Evolutionary conservation across 176 grass and related monocot species (phyloP), one percentile per base, ranked within the genome.

Genomic region (Oryza meyeriana): DNA sequence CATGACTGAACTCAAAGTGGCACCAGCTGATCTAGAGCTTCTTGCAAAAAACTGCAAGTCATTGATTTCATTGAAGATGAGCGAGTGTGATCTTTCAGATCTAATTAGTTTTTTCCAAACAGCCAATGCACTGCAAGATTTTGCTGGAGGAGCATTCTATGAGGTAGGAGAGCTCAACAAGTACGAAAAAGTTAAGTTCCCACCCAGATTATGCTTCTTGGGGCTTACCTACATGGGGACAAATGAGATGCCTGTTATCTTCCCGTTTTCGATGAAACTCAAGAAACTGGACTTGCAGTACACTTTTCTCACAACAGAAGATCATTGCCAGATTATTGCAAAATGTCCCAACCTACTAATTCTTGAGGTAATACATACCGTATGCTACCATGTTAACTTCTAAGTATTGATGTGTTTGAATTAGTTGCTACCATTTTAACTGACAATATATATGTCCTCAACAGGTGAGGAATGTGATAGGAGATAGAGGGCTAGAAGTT

Each of bases 261-360:
- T 90, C 55, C 91, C 88, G 0, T 79, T 93, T 83, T 91, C 88
- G 69, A 67, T 90, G 62, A 80, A 70, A 50, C 81, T 98, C 29
- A 93, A 95, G 84, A 98, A 90, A 47, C 85, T 99, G 69, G 93
- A 94, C 84, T 76, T 99, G 89, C 96, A 99, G 57, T 99, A 94
- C 80, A 92, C 89, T 67, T 86, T 88, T 29, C 96, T 99, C 87
- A 89, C 75, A 70, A 99, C 91, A 11, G 95, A 98, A 64, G 95
- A 98, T 83, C 90, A 90, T 74, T 93, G 89, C 72, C 90, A 95
- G 69, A 34, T 99, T 69, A 93, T 99, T 84, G 74, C 83, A 61
- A 90, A 84, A 71, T 95, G 91, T 50, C 92, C 92, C 9, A 89
- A 98, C 57, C 81, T 98, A 69, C 67, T 93, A 64, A 81, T 94